phyloP scores from a whole-genome alignment of 2,329 filamentous ascomycete genomes.

The Exophiala alcalophila region DNA sequence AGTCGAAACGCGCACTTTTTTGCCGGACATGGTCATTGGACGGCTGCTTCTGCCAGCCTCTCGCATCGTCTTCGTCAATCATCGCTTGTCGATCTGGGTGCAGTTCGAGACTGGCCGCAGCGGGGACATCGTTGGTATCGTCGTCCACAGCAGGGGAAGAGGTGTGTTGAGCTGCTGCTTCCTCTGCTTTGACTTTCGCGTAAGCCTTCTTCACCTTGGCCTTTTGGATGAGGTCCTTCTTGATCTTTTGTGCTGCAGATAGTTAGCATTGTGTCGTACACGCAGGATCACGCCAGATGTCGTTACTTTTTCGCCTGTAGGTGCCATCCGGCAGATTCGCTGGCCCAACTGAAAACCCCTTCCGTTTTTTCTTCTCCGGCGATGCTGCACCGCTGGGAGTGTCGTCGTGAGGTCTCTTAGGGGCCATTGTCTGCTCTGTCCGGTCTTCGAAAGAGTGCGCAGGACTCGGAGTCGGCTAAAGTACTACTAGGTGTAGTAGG shows the following conservation, averaged over 20 bases:
- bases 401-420: constrained; percentile 56
- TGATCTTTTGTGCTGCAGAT: constrained; percentile 74
- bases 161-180: constrained; percentile 41
- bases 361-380: constrained; percentile 40
- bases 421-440: too few species aligned
- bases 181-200: constrained; percentile 73
- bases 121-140: constrained; percentile 24
- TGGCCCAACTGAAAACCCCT: constrained; percentile 81
- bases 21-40: constrained; percentile 23
- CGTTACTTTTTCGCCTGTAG: constrained; percentile 72
- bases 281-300: constrained; percentile 3
- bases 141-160: constrained; percentile 27
- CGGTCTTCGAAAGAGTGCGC: too few species aligned
- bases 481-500: too few species aligned
- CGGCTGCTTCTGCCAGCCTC: constrained; percentile 13
- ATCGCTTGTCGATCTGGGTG: constrained; percentile 61
- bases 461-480: too few species aligned
- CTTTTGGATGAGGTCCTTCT: constrained; percentile 82
- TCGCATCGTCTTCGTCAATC: constrained; percentile 47
- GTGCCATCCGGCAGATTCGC: constrained; percentile 87
- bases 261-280: constrained; percentile 3
- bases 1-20: constrained; percentile 27
- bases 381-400: constrained; percentile 29
- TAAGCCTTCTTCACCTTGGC: constrained; percentile 92
- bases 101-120: constrained; percentile 49